Conservation (phyloP, 176 grass and related monocot genomes). For the Phoenix dactylifera region DNA sequence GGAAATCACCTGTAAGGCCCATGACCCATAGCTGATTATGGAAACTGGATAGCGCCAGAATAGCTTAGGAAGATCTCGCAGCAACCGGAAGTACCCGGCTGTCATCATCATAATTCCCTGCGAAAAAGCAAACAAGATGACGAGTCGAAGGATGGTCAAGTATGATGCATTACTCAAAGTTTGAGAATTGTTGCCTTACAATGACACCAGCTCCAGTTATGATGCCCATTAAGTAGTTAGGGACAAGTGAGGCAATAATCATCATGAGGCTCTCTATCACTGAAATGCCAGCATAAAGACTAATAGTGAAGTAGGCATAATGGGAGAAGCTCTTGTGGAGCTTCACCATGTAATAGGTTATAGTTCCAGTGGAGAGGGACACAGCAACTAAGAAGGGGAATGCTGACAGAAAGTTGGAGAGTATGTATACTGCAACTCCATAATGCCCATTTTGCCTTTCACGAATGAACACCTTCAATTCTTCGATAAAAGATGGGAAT, state of each 20-base stretch:
- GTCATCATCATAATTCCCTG: conserved; percentile 99
- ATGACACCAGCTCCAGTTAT: conserved; percentile 84
- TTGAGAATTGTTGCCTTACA: conserved; percentile 25
- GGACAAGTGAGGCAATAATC: conserved; percentile 85
- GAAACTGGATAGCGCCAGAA: conserved; percentile 89
- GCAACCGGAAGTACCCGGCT: conserved; percentile 79
- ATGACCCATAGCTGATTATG: conserved; percentile 76
- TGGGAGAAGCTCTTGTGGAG: conserved; percentile 51
- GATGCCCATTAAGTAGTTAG: conserved; percentile 94
- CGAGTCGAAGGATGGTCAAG: background rate
- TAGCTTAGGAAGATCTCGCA: conserved; percentile 81
- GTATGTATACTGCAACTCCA: conserved; percentile 68
- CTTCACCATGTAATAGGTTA: conserved; percentile 92
- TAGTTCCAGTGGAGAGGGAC: conserved; percentile 50
- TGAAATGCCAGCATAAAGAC: conserved; percentile 66
- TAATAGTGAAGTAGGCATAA: conserved; percentile 62
- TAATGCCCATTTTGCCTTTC: conserved; percentile 89
- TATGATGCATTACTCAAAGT: background rate
- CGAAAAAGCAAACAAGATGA: background rate
- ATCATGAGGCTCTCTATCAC: conserved; percentile 98
- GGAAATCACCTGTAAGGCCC: conserved; percentile 71
- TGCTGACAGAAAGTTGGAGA: conserved; percentile 95
- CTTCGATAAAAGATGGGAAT: conserved; percentile 98
- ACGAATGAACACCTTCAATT: conserved; percentile 85
- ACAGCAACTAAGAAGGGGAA: conserved; percentile 64